Conservation (phyloP, 495 filamentous ascomycete genomes). For the Parathielavia hyrcaniae region DNA sequence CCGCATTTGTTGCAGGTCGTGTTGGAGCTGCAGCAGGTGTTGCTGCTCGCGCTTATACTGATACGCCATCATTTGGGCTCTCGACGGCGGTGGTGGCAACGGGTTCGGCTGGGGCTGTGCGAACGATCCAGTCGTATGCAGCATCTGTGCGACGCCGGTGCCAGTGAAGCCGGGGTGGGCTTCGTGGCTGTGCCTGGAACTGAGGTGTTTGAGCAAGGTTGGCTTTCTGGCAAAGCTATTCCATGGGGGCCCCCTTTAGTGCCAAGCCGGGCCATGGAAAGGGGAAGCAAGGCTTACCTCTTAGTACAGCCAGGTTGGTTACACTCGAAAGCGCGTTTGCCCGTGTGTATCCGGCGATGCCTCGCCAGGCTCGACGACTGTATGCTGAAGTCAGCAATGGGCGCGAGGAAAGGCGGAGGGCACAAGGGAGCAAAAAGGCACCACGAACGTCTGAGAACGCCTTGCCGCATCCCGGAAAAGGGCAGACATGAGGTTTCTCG, state of each 20-base stretch:
- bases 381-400: slow-evolving; percentile 35
- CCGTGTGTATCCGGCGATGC: slow-evolving; percentile 81
- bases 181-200: slow-evolving; percentile 32
- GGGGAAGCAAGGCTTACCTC: slow-evolving; percentile 49
- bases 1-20: slow-evolving; percentile 20
- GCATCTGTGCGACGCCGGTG: slow-evolving; percentile 37
- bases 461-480: slow-evolving; percentile 73
- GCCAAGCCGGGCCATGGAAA: not conserved
- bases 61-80: slow-evolving; percentile 11
- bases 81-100: no score
- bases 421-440: no score
- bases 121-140: slow-evolving; percentile 38
- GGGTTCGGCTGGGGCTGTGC: slow-evolving; percentile 27
- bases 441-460: slow-evolving; percentile 75
- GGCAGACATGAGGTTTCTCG: slow-evolving; percentile 82
- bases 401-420: not conserved
- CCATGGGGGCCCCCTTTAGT: slow-evolving; percentile 24
- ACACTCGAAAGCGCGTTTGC: slow-evolving; percentile 79
- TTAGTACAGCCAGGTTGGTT: slow-evolving; percentile 69
- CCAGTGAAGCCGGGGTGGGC: slow-evolving; percentile 9
- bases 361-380: slow-evolving; percentile 84
- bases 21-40: slow-evolving; percentile 23
- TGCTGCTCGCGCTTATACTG: no score
- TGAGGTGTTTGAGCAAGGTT: slow-evolving; percentile 77
- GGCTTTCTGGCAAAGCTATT: slow-evolving; percentile 80